These are phyloP conservation scores for Nicotiana undulata DNA, from an alignment of 257 asterid genomes.

Conservation along the genomic window DNA sequence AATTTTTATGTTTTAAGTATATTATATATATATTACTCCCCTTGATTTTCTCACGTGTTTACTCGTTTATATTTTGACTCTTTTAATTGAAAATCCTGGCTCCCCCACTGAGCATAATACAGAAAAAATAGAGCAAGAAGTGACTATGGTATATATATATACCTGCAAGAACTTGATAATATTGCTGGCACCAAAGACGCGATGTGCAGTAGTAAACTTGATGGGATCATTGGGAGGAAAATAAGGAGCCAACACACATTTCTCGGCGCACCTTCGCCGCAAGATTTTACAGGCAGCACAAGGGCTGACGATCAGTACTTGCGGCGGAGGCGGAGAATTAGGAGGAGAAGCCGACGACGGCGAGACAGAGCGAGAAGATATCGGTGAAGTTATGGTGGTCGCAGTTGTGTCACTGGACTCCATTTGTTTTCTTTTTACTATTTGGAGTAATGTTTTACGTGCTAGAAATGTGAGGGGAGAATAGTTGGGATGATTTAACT, in stretches of 20 bases:
- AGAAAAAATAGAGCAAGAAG: background rate
- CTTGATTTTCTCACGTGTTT: no score
- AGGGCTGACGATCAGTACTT: slow-evolving; percentile 28
- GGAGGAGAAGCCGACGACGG: slow-evolving; percentile 24
- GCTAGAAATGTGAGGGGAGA: background rate
- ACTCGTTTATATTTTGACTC: no score
- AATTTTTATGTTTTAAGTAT: no score
- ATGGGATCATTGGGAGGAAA: slow-evolving; percentile 15
- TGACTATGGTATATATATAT: background rate
- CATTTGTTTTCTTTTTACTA: background rate
- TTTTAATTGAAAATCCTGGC: no score
- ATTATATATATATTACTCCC: no score
- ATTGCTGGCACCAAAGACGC: slow-evolving; percentile 15
- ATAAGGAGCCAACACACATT: slow-evolving; percentile 15
- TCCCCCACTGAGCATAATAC: background rate
- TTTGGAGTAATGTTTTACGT: background rate
- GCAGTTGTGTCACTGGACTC: background rate
- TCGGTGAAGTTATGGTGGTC: slow-evolving; percentile 19
- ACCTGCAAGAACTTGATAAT: slow-evolving; percentile 20
- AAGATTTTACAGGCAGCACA: slow-evolving; percentile 16
- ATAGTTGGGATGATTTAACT: background rate
- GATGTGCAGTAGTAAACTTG: slow-evolving; percentile 15
- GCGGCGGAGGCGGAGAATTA: slow-evolving; percentile 16
- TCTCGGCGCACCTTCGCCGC: slow-evolving; percentile 12
- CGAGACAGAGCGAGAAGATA: slow-evolving; percentile 21